Percentiles rank a stretch among this genome's conserved stretches.
These are phyloP conservation scores for Trichomonas tenax DNA, from an alignment of 208 protist species.

Conservation along the genomic window DNA sequence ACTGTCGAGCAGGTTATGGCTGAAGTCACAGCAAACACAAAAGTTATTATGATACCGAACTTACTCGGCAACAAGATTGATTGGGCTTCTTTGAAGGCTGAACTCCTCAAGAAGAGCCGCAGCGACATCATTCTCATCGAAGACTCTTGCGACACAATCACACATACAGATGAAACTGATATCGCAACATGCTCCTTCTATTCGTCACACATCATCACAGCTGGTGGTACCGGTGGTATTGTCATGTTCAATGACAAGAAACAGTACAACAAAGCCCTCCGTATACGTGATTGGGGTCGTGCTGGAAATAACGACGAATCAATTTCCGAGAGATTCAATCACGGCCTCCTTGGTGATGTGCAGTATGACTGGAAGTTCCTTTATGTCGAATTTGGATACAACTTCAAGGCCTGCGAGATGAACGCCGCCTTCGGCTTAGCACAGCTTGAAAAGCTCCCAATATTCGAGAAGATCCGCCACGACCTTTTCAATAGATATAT, in stretches of 20 bases:
- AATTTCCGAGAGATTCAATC: slow-evolving; percentile 28
- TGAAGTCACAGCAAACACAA: slow-evolving; percentile 27
- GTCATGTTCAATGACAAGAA: slow-evolving; percentile 33
- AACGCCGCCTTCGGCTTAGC: slow-evolving; percentile 36
- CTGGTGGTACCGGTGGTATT: slow-evolving; percentile 35
- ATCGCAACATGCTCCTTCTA: slow-evolving; percentile 30
- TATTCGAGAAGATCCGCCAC: neutral
- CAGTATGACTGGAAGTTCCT: slow-evolving; percentile 39
- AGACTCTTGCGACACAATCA: slow-evolving; percentile 35
- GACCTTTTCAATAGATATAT: slow-evolving; percentile 24
- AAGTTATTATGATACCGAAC: slow-evolving; percentile 32
- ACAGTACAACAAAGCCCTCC: neutral
- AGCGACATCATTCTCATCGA: slow-evolving; percentile 35
- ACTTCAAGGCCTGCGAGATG: slow-evolving; percentile 39
- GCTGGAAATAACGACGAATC: slow-evolving; percentile 34
- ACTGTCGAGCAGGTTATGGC: slow-evolving; percentile 20
- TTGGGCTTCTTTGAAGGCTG: slow-evolving; percentile 23
- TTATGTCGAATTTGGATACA: slow-evolving; percentile 34
- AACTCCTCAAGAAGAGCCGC: too few relatives aligned
- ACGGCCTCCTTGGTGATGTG: slow-evolving; percentile 30
- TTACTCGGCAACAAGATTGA: slow-evolving; percentile 34
- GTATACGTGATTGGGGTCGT: slow-evolving; percentile 34
- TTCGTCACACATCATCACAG: slow-evolving; percentile 34
- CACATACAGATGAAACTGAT: slow-evolving; percentile 24
- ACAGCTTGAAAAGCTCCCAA: slow-evolving; percentile 11